phyloP scores from a whole-genome alignment of 257 asterid species.

The Plantago major region DNA sequence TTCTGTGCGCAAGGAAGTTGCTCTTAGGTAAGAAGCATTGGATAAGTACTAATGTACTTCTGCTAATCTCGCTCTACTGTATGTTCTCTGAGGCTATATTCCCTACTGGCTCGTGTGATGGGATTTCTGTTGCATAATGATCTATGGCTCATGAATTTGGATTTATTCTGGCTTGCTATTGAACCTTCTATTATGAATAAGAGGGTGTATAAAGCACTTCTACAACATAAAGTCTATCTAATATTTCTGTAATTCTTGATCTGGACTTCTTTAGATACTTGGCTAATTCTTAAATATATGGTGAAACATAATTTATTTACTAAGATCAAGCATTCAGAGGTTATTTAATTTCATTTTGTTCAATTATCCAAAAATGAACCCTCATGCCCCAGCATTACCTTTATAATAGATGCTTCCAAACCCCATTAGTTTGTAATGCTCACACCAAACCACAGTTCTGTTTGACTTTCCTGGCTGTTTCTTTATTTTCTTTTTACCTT shows the following conservation, averaged over 20 bases:
- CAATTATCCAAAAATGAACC: not conserved
- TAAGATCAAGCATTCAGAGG: not conserved
- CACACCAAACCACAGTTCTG: not conserved
- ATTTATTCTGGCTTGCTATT: too few relatives aligned
- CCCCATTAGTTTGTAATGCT: not conserved
- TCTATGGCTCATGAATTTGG: not conserved
- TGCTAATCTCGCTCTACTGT: not conserved
- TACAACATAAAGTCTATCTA: not conserved
- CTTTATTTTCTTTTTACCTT: conserved; percentile 3
- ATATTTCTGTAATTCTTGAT: not conserved
- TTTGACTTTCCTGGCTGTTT: not conserved
- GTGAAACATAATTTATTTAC: not conserved
- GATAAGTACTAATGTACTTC: not conserved
- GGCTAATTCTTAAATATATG: not conserved
- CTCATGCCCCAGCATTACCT: not conserved
- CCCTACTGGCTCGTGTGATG: not conserved
- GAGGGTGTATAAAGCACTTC: too few relatives aligned
- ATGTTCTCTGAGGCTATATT: not conserved
- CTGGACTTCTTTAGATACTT: not conserved
- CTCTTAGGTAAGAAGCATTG: conserved; percentile 61
- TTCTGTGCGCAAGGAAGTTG: conserved; percentile 97
- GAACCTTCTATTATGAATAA: not conserved
- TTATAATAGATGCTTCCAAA: not conserved
- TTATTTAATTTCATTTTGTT: not conserved
- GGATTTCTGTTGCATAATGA: not conserved